Percentiles rank a stretch among this genome's conserved stretches.
These are phyloP conservation scores for Cerioporus squamosus DNA, from an alignment of 1,284 basidiomycete species.

Conservation along the genomic window DNA sequence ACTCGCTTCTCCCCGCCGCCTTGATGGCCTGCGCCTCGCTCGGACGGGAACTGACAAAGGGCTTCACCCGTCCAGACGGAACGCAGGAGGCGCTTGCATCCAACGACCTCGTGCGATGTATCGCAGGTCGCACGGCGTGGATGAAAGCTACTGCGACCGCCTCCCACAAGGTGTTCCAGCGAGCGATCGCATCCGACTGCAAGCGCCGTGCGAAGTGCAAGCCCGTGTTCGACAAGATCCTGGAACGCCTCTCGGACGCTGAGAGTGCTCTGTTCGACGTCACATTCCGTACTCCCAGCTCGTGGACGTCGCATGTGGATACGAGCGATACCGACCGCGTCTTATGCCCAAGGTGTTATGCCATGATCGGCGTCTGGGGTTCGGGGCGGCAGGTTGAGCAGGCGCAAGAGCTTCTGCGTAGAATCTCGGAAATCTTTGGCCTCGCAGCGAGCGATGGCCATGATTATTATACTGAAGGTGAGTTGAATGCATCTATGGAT, in stretches of 20 bases:
- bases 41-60: neutral
- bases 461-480: no score
- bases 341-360: neutral
- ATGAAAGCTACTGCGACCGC: neutral
- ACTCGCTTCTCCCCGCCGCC: conserved; percentile 10
- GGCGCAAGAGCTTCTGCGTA: neutral
- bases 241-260: neutral
- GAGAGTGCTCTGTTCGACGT: neutral
- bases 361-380: neutral
- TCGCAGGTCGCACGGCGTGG: neutral
- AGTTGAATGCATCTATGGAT: no score
- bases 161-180: neutral
- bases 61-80: neutral
- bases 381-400: neutral
- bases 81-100: neutral
- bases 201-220: neutral
- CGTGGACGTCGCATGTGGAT: neutral
- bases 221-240: neutral
- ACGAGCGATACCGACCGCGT: neutral
- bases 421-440: no score
- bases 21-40: conserved; percentile 18
- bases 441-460: no score
- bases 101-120: neutral
- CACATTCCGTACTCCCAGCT: neutral
- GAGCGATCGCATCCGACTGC: neutral